phyloP scores from a whole-genome alignment of 768 basidiomycete genomes.

The Trametes coccinea region DNA sequence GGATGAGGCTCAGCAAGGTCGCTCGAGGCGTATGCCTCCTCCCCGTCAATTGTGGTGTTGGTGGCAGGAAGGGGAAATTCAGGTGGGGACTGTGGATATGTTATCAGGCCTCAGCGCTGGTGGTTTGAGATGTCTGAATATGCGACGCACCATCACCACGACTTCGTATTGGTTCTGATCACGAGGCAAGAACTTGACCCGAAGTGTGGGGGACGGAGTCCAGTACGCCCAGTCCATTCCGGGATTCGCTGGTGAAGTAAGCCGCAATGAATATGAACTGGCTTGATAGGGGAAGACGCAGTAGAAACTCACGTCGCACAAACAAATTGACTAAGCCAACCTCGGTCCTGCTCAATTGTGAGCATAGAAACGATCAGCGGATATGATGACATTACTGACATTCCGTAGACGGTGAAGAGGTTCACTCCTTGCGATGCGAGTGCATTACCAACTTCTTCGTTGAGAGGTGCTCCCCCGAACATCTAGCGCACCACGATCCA shows the following conservation, averaged over 20 bases:
- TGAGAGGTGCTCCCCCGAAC: conserved; percentile 18
- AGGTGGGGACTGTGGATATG: neutral
- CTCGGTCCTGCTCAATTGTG: conserved; percentile 12
- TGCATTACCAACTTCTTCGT: conserved; percentile 8
- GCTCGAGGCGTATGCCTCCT: conserved; percentile 38
- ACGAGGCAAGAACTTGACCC: neutral
- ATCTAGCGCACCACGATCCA: neutral
- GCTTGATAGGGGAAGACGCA: neutral
- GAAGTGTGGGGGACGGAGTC: neutral
- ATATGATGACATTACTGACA: neutral
- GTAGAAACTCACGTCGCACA: neutral
- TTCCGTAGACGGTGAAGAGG: conserved; percentile 11
- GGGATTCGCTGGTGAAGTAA: neutral
- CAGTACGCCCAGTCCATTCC: conserved; percentile 20
- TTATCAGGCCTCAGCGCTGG: neutral
- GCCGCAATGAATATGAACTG: neutral
- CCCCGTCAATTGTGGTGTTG: conserved; percentile 29
- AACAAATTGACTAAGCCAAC: conserved; percentile 8
- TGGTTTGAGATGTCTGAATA: too few species aligned
- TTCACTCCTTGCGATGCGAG: conserved; percentile 12
- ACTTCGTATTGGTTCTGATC: conserved; percentile 7
- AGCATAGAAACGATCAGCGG: neutral
- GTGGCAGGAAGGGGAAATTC: conserved; percentile 2
- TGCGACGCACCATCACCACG: conserved; percentile 1
- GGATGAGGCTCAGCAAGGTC: conserved; percentile 46